Conservation (phyloP, 805 yeast genomes). For the Metschnikowia vanudenii region DNA sequence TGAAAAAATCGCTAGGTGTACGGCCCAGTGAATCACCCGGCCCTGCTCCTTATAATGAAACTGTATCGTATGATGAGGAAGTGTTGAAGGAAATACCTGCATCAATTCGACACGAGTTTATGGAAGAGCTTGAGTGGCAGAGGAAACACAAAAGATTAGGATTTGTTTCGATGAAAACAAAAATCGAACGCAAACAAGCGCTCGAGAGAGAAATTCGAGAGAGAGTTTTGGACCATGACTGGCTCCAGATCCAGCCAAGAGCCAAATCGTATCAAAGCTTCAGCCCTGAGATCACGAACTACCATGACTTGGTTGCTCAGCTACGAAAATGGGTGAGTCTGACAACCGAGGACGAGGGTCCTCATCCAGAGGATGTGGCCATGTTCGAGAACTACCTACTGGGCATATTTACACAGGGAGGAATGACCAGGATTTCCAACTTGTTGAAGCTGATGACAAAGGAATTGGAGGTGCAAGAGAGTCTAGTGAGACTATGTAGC, state of each 20-base stretch:
- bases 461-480: conserved; percentile 7
- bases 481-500: conserved; percentile 10
- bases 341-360: conserved; percentile 16
- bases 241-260: conserved; percentile 14
- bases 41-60: conserved; percentile 23
- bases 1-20: conserved; percentile 15
- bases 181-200: conserved; percentile 19
- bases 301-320: conserved; percentile 12
- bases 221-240: conserved; percentile 9
- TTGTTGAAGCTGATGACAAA: conserved; percentile 7
- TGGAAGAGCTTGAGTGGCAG: conserved; percentile 34
- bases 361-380: conserved; percentile 18
- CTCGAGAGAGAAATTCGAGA: conserved; percentile 5
- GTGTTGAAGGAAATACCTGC: conserved; percentile 41
- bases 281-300: conserved; percentile 1
- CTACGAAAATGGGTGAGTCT: conserved; percentile 15
- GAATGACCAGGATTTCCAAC: conserved; percentile 4
- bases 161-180: conserved; percentile 28
- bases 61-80: conserved; percentile 35
- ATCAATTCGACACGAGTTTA: conserved; percentile 34
- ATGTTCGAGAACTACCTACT: conserved; percentile 11
- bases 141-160: conserved; percentile 27
- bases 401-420: conserved; percentile 5
- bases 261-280: neutral
- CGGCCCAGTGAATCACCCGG: conserved; percentile 3